phyloP scores from a whole-genome alignment of 1,139 yeast species.

The Candida sp. region DNA sequence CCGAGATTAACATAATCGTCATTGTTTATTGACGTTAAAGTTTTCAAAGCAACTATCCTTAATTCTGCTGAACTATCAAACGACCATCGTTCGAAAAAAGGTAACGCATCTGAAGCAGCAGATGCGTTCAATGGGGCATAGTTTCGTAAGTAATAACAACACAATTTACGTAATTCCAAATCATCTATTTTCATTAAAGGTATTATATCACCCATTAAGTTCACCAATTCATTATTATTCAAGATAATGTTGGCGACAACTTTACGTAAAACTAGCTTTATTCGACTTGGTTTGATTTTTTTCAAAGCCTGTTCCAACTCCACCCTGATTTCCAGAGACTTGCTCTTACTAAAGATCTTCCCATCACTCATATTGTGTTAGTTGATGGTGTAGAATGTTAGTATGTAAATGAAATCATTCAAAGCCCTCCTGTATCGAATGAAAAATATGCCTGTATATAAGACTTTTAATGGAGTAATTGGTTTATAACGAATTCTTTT shows the following conservation, averaged over 20 bases:
- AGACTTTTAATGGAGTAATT: too few relatives aligned
- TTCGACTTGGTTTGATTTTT: conserved; percentile 46
- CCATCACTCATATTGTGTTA: conserved; percentile 36
- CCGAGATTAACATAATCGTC: conserved; percentile 45
- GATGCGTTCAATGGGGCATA: conserved; percentile 58
- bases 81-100: conserved; percentile 51
- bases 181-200: conserved; percentile 61
- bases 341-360: conserved; percentile 37
- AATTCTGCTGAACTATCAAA: conserved; percentile 31
- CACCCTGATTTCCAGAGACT: conserved; percentile 53
- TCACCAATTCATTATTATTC: conserved; percentile 74
- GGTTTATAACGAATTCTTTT: too few relatives aligned
- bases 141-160: conserved; percentile 55
- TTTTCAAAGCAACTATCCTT: conserved; percentile 55
- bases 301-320: conserved; percentile 55
- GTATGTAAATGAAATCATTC: too few relatives aligned
- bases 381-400: too few relatives aligned
- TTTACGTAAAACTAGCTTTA: conserved; percentile 67
- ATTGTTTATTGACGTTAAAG: conserved; percentile 58
- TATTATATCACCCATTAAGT: conserved; percentile 65
- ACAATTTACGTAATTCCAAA: conserved; percentile 69
- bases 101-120: conserved; percentile 54
- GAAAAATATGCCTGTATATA: neutral
- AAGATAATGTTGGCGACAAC: conserved; percentile 81
- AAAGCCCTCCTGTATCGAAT: neutral